These are phyloP conservation scores for Trichoderma atroviride DNA, from an alignment of 2,329 filamentous ascomycete genomes.

Conservation along the genomic window DNA sequence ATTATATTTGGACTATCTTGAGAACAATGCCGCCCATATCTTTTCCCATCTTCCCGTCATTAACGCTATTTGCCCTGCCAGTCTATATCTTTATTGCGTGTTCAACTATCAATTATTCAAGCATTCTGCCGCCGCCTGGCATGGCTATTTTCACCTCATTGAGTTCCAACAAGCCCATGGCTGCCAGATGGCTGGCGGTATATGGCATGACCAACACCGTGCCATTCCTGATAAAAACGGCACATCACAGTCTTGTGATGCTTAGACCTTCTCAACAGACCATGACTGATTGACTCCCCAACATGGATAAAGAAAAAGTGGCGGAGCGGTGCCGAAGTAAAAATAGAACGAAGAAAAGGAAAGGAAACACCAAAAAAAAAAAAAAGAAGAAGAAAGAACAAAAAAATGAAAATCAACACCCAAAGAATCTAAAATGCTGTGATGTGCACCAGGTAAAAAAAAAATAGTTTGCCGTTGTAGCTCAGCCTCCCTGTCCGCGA, in stretches of 20 bases:
- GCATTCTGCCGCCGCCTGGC: constrained; percentile 27
- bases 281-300: neutral
- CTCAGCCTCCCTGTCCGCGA: constrained; percentile 17
- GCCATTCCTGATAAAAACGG: neutral
- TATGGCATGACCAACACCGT: neutral
- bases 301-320: neutral
- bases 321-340: neutral
- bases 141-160: neutral
- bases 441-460: neutral
- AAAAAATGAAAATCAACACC: constrained; percentile 32
- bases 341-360: constrained; percentile 28
- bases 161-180: neutral
- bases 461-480: constrained; percentile 9
- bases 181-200: neutral
- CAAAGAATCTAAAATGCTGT: constrained; percentile 9
- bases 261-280: neutral
- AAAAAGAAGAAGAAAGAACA: constrained; percentile 34
- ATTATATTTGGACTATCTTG: constrained; percentile 25
- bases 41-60: constrained; percentile 24
- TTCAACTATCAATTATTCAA: constrained; percentile 37
- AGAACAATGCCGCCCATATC: constrained; percentile 24
- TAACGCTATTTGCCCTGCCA: constrained; percentile 28
- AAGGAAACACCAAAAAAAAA: constrained; percentile 29
- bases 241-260: neutral
- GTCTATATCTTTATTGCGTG: constrained; percentile 32